Evolutionary conservation across 2,329 filamentous ascomycete species (phyloP), one percentile per base, ranked within the genome.

Genomic region (Fusarium gaditjirri): DNA sequence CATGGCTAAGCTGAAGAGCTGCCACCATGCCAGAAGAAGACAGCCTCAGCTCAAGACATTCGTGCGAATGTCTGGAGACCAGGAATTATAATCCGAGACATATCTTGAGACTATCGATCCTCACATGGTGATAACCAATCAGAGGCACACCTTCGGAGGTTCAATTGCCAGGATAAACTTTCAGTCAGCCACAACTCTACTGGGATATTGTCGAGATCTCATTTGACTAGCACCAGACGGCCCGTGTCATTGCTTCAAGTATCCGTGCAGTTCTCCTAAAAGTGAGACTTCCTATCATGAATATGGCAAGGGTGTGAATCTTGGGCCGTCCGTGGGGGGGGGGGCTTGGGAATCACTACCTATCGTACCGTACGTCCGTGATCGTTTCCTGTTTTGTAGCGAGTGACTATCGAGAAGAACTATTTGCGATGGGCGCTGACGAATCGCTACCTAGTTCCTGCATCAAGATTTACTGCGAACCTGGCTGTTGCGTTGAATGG

Each of bases 121-220:
- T 25, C 38, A 43, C 33, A 39, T 21, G 31, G 44, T 55, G 55
- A 42, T 50, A 31, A 35, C 60, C 70, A 70, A 70, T 63, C 36
- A 66, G 47, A 49, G 23, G 16, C 16, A 31, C 33, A 21, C 43
- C 38, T 21, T 44, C 25, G 23, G 56, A 44, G 13, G 36, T 35
- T 39, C 50, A 55, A 47, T 50, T 36, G 29, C 46, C 39, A 58
- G 23, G 44, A 56, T 47, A 29, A 53, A 43, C 46, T 38, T 39
- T 68, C 70, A 72, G 66, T 36, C 70, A 73, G 61, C 61, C 70
- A 72, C 61, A 47, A 21, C 44, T 61, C 52, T 25, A 9, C 65
- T 39, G 17, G 19, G 27, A n/a, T 23, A 57, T 29, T 49, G 53
- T 59, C 35, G 39, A 68, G 49, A 62, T 67, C 25, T 31, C 38